Evolutionary conservation across 805 yeast species (phyloP), one percentile per base, ranked within the genome.

Genomic region (Ogataea saltuana): DNA sequence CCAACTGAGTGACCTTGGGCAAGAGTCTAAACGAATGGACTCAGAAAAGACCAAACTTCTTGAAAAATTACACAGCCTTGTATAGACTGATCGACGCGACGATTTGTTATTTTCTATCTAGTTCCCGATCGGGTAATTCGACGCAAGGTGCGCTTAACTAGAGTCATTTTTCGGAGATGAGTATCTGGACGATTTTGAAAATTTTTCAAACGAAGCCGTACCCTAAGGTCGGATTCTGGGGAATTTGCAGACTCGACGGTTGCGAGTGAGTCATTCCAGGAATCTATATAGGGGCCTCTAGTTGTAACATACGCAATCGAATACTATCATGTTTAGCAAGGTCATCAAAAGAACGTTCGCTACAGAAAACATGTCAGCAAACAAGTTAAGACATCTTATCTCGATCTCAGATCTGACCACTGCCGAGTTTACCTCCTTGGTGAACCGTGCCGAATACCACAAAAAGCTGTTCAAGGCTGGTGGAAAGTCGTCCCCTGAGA

Each of bases 341-440:
- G 20, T 41, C 4, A 22, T 46, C 4, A 73, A 73, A 53, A 59
- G 65, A 52, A 32, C 50, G 1, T 62, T 60, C 22, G 51, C 65
- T 4, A 34, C 61, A 4, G 41, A 41, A 18, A 25, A 41, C 16
- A 68, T 34, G 38, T 3, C 38, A 5, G 38, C 30, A 34, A 34
- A 23, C 15, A 23, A 28, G 7, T 16, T 75, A 19, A 79, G 95
- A 63, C 97, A 91, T 63, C 72, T 93, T 59, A 75, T 87, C 17
- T 85, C 88, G 20, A 93, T 89, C 55, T 78, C 85, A 18, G 95
- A 89, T 57, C 74, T 93, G 44, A 63, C 86, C 6, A 76, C 83
- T 41, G 67, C 74, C 17, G 99, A 93, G 65, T 81, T 93, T 48
- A 63, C 72, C 23, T 68, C 78, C 6, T 73, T 93, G 40, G 90